Evolutionary conservation across 1,139 yeast species (phyloP).

Genomic region (Chernovozyma sophiae-reginae): DNA sequence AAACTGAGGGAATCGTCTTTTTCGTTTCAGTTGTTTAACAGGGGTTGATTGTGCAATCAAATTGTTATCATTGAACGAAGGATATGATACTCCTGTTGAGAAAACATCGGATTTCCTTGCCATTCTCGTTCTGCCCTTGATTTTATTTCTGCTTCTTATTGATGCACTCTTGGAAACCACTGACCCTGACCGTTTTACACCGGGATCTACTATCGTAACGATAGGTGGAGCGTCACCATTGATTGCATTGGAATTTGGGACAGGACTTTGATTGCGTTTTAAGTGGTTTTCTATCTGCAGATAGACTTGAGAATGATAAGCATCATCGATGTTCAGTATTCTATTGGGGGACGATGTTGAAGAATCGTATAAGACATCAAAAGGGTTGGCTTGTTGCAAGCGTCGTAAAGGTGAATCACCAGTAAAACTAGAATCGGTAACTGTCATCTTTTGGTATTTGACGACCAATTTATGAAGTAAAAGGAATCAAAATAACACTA

Average conservation of each 20-base stretch:
- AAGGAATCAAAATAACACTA: no score
- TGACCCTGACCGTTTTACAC: constrained; percentile 24
- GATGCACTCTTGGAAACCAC: constrained; percentile 30
- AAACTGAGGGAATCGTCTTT: constrained; percentile 14
- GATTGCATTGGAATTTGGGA: background rate
- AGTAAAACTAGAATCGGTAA: no score
- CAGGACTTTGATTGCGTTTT: background rate
- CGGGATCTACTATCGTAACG: constrained; percentile 26
- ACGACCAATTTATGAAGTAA: no score
- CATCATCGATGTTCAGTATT: background rate
- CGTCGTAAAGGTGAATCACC: background rate
- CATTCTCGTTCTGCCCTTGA: constrained; percentile 29
- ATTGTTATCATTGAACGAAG: background rate
- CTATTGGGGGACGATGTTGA: constrained; percentile 1
- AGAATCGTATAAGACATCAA: constrained; percentile 3
- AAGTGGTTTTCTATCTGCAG: constrained; percentile 1
- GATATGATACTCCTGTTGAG: background rate
- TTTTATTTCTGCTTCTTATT: constrained; percentile 26
- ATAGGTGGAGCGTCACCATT: constrained; percentile 15
- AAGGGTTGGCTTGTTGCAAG: constrained; percentile 2
- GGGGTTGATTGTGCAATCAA: background rate
- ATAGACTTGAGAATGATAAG: background rate
- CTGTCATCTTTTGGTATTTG: no score
- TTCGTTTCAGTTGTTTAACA: background rate
- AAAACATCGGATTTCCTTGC: constrained; percentile 16